A percentile compares a stretch with the other conserved stretches of the same genome.
phyloP scores from a whole-genome alignment of 2,329 filamentous ascomycete genomes.

The Chrysoporthe austroafricana region DNA sequence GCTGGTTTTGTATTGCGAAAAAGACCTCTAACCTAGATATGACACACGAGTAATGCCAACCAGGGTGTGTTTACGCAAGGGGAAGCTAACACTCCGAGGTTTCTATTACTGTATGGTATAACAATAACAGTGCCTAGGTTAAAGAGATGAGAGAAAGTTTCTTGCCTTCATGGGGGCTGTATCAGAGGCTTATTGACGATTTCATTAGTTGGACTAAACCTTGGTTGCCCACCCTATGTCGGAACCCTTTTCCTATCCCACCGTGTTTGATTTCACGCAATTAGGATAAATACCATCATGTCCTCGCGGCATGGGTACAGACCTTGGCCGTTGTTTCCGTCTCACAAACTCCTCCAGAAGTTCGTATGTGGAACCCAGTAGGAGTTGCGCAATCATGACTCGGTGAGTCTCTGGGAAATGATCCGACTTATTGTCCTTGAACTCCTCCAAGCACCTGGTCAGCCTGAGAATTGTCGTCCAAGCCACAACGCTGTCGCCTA shows the following conservation, averaged over 20 bases:
- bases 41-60: no score
- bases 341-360: conserved; percentile 1
- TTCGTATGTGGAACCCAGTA: neutral
- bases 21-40: no score
- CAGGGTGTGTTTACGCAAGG: no score
- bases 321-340: neutral
- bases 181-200: neutral
- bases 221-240: neutral
- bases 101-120: no score
- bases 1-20: no score
- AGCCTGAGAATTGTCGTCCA: conserved; percentile 41
- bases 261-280: neutral
- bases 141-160: no score
- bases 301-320: neutral
- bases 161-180: no score
- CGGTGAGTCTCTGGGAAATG: neutral
- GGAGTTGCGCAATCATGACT: neutral
- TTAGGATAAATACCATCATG: neutral
- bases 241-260: neutral
- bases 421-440: conserved; percentile 24
- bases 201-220: neutral
- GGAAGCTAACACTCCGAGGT: no score
- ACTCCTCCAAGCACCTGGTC: conserved; percentile 42
- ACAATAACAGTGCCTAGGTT: no score
- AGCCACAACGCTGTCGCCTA: conserved; percentile 41